phyloP scores from a whole-genome alignment of 805 yeast genomes.

The Ogataea dorogensis region DNA sequence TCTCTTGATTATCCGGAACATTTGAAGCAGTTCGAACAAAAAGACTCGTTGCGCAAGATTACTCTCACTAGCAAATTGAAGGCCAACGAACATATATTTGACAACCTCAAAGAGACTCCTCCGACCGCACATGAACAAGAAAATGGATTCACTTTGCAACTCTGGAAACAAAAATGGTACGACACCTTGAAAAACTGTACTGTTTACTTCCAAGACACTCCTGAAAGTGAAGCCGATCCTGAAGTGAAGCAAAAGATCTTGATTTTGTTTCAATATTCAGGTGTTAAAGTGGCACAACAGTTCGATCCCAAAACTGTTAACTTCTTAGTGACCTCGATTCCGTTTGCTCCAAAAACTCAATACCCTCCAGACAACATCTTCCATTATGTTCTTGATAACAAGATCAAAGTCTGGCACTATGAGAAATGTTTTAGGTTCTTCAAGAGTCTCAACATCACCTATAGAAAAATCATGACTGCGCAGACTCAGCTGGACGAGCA shows the following conservation, averaged over 20 bases:
- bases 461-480: conserved; percentile 36
- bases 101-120: conserved; percentile 36
- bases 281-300: conserved; percentile 43
- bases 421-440: conserved; percentile 57
- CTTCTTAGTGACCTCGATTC: conserved; percentile 47
- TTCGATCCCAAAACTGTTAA: conserved; percentile 45
- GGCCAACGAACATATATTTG: conserved; percentile 27
- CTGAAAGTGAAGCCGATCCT: conserved; percentile 37
- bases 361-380: conserved; percentile 48
- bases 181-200: conserved; percentile 45
- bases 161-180: conserved; percentile 55
- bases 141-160: conserved; percentile 43
- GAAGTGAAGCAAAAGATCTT: conserved; percentile 41
- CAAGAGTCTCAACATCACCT: conserved; percentile 45
- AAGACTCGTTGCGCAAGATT: conserved; percentile 8
- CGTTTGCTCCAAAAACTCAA: conserved; percentile 35
- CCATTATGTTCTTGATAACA: conserved; percentile 42
- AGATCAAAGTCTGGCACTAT: conserved; percentile 59
- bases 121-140: conserved; percentile 34
- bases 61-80: conserved; percentile 7
- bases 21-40: conserved; percentile 36
- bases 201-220: conserved; percentile 47
- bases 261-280: conserved; percentile 46
- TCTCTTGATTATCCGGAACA: conserved; percentile 58
- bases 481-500: conserved; percentile 16